Evolutionary conservation across 2,329 filamentous ascomycete genomes (phyloP).

Genomic region (Ceratocystis cubensis): DNA sequence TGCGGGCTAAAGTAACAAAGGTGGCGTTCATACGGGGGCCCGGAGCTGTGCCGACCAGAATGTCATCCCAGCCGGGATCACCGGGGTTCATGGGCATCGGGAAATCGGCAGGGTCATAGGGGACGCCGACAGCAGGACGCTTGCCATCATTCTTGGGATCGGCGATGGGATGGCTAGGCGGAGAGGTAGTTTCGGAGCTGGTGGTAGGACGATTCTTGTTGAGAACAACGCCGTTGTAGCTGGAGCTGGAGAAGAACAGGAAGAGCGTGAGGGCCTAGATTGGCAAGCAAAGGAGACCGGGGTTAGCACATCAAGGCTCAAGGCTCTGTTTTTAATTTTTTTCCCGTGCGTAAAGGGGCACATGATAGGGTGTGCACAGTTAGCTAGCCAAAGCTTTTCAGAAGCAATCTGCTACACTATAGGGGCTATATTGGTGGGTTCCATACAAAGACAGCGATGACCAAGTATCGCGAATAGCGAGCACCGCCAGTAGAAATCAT

Average conservation of each 20-base stretch:
- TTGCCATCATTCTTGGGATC: conserved; percentile 22
- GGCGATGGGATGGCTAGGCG: conserved; percentile 18
- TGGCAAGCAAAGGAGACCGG: conserved; percentile 22
- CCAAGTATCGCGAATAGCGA: conserved; percentile 64
- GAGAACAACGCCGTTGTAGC: conserved; percentile 31
- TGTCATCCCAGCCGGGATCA: conserved; percentile 41
- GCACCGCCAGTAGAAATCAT: conserved; percentile 55
- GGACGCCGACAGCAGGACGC: conserved; percentile 25
- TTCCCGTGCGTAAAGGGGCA: conserved; percentile 6
- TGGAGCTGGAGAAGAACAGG: conserved; percentile 62
- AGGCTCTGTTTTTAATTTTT: too few species aligned
- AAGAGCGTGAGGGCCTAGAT: conserved; percentile 54
- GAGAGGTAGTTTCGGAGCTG: conserved; percentile 21
- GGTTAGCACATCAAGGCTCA: conserved; percentile 21
- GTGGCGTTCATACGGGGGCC: conserved; percentile 87
- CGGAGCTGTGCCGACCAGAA: conserved; percentile 39
- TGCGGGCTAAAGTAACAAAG: conserved; percentile 89
- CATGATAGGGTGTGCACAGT: background rate
- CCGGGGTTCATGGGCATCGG: conserved; percentile 42
- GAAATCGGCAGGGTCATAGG: conserved; percentile 32
- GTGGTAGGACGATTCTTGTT: conserved; percentile 24
- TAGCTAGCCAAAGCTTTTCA: background rate
- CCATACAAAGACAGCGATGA: conserved; percentile 73
- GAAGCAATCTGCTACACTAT: background rate
- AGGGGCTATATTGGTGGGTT: background rate